Percentiles rank a stretch among this genome's conserved stretches.
Conservation (phyloP, 129 eudicot genomes). For the Chrysanthemum lavandulifolium region DNA sequence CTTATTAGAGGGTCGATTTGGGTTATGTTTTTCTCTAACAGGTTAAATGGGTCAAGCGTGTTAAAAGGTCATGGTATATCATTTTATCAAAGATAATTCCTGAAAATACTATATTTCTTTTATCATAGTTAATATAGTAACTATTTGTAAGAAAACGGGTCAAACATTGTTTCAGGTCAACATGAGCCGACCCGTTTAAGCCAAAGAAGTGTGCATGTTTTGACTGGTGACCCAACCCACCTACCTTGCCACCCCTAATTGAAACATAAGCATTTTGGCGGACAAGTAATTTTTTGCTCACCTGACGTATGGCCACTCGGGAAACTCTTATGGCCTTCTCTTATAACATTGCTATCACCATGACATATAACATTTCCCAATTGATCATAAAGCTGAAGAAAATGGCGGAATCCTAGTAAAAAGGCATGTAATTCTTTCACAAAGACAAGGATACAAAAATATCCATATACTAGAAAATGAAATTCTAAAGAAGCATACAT, state of each 20-base stretch:
- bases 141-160: background rate
- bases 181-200: background rate
- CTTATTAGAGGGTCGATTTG: background rate
- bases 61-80: background rate
- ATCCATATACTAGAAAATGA: background rate
- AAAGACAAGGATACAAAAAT: background rate
- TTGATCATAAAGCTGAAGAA: conserved; percentile 60
- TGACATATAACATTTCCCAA: conserved; percentile 81
- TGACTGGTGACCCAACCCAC: background rate
- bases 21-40: background rate
- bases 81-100: background rate
- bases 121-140: background rate
- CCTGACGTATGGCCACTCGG: conserved; percentile 94
- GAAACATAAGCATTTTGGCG: background rate
- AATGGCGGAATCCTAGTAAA: conserved; percentile 13
- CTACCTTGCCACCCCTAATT: background rate
- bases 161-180: background rate
- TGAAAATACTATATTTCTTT: background rate
- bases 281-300: conserved; percentile 29
- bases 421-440: conserved; percentile 9
- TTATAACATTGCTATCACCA: conserved; percentile 54
- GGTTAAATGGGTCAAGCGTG: background rate
- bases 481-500: conserved; percentile 44
- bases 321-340: conserved; percentile 85
- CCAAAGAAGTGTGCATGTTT: background rate